Percentiles rank a stretch among this genome's conserved stretches.
Evolutionary conservation across 2,329 filamentous ascomycete species (phyloP).

Genomic region (Phyllosticta citribraziliensis): DNA sequence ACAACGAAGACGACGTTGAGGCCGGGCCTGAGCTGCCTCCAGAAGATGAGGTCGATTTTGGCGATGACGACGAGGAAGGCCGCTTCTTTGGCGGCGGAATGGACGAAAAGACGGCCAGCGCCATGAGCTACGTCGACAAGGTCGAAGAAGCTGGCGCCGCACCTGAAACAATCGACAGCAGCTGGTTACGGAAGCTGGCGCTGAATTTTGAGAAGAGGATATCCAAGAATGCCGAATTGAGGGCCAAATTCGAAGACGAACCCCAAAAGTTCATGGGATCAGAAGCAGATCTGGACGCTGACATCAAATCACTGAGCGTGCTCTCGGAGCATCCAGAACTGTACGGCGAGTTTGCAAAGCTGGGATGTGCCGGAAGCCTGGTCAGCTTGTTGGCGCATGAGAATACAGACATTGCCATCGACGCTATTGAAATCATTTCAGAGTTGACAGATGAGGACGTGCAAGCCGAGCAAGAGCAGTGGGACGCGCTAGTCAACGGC

Average conservation of each 20-base stretch:
- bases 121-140: slow-evolving; percentile 73
- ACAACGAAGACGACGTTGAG: slow-evolving; percentile 31
- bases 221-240: slow-evolving; percentile 78
- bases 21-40: slow-evolving; percentile 46
- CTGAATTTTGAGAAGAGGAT: slow-evolving; percentile 86
- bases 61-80: slow-evolving; percentile 73
- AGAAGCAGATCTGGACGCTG: slow-evolving; percentile 82
- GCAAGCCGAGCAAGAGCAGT: slow-evolving; percentile 67
- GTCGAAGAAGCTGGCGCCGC: slow-evolving; percentile 45
- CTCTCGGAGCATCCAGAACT: slow-evolving; percentile 78
- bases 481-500: slow-evolving; percentile 61
- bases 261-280: slow-evolving; percentile 73
- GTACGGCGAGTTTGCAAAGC: slow-evolving; percentile 68
- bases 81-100: slow-evolving; percentile 94
- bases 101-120: slow-evolving; percentile 54
- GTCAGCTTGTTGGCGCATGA: slow-evolving; percentile 83
- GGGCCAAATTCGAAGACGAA: slow-evolving; percentile 72
- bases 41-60: slow-evolving; percentile 47
- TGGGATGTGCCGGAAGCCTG: slow-evolving; percentile 63
- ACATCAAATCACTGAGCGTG: slow-evolving; percentile 78
- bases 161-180: slow-evolving; percentile 68
- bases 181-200: slow-evolving; percentile 75
- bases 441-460: slow-evolving; percentile 94
- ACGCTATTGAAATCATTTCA: slow-evolving; percentile 75
- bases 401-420: slow-evolving; percentile 93